phyloP scores from a whole-genome alignment of 2,329 filamentous ascomycete genomes.

The Pseudocercospora fuligena region DNA sequence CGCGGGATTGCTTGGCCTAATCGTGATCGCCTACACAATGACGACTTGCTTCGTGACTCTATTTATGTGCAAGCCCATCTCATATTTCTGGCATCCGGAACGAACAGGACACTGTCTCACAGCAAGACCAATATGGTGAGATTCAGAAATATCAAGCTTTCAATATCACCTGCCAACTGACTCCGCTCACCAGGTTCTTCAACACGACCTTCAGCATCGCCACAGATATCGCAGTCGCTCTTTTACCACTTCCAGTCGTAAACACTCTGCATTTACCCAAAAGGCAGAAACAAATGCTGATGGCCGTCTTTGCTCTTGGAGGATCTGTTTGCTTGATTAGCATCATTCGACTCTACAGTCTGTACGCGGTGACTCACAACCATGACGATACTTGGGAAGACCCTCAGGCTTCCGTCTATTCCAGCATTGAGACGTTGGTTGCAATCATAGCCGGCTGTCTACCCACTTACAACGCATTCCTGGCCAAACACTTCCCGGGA shows the following conservation, averaged over 20 bases:
- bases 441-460: not conserved
- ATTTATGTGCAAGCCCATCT: not conserved
- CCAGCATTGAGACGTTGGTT: not conserved
- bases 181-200: not conserved
- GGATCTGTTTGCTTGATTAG: not conserved
- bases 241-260: not conserved
- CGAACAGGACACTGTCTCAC: not conserved
- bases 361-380: not conserved
- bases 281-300: not conserved
- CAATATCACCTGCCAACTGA: not conserved
- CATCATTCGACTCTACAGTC: not conserved
- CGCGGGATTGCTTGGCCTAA: not conserved
- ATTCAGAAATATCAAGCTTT: not conserved
- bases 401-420: not conserved
- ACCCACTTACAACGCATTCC: not conserved
- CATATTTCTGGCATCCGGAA: not conserved
- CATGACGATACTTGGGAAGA: not conserved
- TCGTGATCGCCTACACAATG: not conserved
- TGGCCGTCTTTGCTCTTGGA: not conserved
- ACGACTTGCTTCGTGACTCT: not conserved
- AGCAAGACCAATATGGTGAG: not conserved
- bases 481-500: not conserved
- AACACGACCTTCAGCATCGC: not conserved
- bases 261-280: not conserved
- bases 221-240: not conserved